Evolutionary conservation across 257 asterid genomes (phyloP).

Genomic region (Leonotis leonurus): DNA sequence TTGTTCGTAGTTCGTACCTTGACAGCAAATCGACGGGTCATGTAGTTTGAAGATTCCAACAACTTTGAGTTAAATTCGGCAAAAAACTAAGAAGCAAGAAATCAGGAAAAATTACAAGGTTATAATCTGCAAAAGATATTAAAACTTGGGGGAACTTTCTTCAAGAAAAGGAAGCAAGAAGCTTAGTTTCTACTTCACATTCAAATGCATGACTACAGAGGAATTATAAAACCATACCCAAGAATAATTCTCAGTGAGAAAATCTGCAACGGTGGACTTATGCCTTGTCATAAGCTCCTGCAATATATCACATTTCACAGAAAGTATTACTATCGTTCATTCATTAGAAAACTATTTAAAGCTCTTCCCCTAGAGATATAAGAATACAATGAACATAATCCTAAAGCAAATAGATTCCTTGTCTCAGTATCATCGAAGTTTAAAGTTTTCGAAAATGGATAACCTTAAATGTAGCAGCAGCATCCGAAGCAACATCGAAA

Average conservation of each 20-base stretch:
- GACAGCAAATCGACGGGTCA: slow-evolving; percentile 79
- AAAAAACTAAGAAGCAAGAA: slow-evolving; percentile 52
- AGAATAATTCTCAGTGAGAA: slow-evolving; percentile 48
- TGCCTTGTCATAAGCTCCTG: slow-evolving; percentile 96
- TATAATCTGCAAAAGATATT: background rate
- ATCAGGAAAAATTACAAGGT: background rate
- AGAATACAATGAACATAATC: no score
- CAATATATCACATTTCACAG: no score
- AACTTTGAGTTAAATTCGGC: slow-evolving; percentile 75
- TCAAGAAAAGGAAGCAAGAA: no score
- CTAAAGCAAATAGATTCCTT: no score
- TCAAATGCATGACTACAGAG: background rate
- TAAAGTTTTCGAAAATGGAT: no score
- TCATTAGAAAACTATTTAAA: no score
- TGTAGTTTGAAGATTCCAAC: slow-evolving; percentile 78
- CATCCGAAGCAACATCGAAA: slow-evolving; percentile 97
- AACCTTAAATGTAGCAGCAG: slow-evolving; percentile 82
- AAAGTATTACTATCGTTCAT: no score
- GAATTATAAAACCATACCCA: slow-evolving; percentile 52
- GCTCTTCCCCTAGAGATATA: background rate
- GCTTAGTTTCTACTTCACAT: background rate
- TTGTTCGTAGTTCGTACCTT: slow-evolving; percentile 40
- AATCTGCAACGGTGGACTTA: slow-evolving; percentile 80
- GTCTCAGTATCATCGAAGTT: no score
- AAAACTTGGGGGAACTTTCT: no score